A percentile compares a stretch with the other conserved stretches of the same genome.
Evolutionary conservation across 148 eudicot species (phyloP).

Genomic region (Rhododendron griersonianum): DNA sequence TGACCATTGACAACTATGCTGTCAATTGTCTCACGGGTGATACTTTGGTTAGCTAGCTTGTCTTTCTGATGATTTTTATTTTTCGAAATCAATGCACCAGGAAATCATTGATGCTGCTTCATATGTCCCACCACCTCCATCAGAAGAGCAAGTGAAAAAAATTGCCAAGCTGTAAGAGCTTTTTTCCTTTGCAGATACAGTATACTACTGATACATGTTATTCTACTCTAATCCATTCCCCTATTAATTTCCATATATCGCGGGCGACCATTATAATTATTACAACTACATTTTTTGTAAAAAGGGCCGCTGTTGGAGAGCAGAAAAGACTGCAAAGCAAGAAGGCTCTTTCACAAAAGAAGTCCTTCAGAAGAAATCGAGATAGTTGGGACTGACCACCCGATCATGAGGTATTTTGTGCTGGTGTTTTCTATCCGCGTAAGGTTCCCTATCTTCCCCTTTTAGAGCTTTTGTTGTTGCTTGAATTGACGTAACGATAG

Average conservation of each 20-base stretch:
- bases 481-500: not conserved
- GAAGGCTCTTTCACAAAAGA: conserved; percentile 67
- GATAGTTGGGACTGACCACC: conserved; percentile 55
- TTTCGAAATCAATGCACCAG: conserved; percentile 35
- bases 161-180: conserved; percentile 65
- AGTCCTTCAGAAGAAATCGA: conserved; percentile 58
- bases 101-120: conserved; percentile 89
- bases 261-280: not conserved
- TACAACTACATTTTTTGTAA: not conserved
- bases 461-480: not conserved
- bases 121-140: conserved; percentile 94
- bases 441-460: conserved; percentile 4
- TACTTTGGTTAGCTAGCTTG: not conserved
- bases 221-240: not conserved
- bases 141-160: conserved; percentile 80
- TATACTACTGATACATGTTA: not conserved
- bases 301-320: conserved; percentile 72
- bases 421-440: not conserved
- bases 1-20: not conserved
- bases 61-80: not conserved
- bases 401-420: not conserved
- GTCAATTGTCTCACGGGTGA: not conserved
- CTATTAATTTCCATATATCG: not conserved
- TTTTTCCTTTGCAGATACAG: not conserved
- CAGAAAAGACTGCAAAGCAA: conserved; percentile 68